Conservation (phyloP, 805 yeast genomes). For the Scheffersomyces spartinae region DNA sequence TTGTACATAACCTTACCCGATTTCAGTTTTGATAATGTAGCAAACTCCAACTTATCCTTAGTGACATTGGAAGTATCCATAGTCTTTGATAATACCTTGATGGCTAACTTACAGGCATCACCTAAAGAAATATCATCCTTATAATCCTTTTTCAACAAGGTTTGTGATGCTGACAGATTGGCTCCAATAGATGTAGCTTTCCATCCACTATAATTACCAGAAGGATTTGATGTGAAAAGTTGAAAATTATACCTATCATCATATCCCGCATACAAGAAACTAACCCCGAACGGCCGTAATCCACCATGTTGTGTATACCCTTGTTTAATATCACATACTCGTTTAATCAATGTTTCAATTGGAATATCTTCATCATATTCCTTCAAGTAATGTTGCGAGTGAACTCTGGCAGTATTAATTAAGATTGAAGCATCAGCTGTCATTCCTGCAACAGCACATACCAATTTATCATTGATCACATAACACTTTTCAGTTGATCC, state of each 20-base stretch:
- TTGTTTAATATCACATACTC: constrained; percentile 87
- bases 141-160: constrained; percentile 88
- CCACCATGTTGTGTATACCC: constrained; percentile 99
- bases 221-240: constrained; percentile 89
- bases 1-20: constrained; percentile 49
- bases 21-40: constrained; percentile 50
- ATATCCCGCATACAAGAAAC: constrained; percentile 90
- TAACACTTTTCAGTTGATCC: constrained; percentile 89
- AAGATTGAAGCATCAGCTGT: constrained; percentile 93
- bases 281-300: constrained; percentile 94
- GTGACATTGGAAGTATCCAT: constrained; percentile 81
- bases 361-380: constrained; percentile 89
- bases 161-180: constrained; percentile 92
- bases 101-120: constrained; percentile 79
- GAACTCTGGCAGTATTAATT: constrained; percentile 74
- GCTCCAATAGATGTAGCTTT: constrained; percentile 96
- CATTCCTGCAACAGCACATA: constrained; percentile 96
- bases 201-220: constrained; percentile 98
- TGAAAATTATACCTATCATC: constrained; percentile 88
- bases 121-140: constrained; percentile 63
- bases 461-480: constrained; percentile 66
- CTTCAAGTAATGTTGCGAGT: constrained; percentile 77
- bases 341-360: constrained; percentile 80
- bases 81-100: constrained; percentile 87
- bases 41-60: constrained; percentile 86